A percentile compares a stretch with the other conserved stretches of the same genome.
phyloP scores from a whole-genome alignment of 495 filamentous ascomycete species.

The Margaritispora aquatica region DNA sequence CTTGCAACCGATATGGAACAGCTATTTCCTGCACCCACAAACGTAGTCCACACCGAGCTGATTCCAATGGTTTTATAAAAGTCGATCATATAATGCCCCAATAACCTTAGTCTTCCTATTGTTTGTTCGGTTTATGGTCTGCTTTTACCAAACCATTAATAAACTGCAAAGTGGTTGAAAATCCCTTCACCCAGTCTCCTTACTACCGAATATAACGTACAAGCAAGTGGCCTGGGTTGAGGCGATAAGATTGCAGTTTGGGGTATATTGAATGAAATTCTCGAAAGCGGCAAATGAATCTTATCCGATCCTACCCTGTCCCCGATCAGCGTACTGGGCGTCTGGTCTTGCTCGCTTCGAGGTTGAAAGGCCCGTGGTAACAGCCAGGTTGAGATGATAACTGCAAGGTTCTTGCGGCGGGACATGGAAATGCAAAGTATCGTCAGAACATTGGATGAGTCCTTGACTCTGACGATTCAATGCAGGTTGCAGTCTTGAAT shows the following conservation, averaged over 20 bases:
- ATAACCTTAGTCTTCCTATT: neutral
- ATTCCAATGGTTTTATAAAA: neutral
- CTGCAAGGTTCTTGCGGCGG: slow-evolving; percentile 13
- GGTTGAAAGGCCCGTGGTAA: slow-evolving; percentile 19
- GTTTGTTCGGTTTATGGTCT: neutral
- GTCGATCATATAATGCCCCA: neutral
- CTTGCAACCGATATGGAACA: slow-evolving; percentile 8
- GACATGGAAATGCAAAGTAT: slow-evolving; percentile 7
- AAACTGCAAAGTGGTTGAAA: no score
- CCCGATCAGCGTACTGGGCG: slow-evolving; percentile 22
- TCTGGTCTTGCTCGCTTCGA: slow-evolving; percentile 22
- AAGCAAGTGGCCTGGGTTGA: slow-evolving; percentile 3
- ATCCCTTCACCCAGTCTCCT: neutral
- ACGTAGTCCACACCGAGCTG: neutral
- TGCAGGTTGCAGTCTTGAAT: neutral
- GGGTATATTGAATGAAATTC: slow-evolving; percentile 21
- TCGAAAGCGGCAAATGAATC: slow-evolving; percentile 17
- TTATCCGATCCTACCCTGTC: slow-evolving; percentile 7
- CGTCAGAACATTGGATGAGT: slow-evolving; percentile 6
- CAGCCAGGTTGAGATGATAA: slow-evolving; percentile 23
- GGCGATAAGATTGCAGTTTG: slow-evolving; percentile 16
- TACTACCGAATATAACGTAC: neutral
- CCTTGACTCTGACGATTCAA: neutral
- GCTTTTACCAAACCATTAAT: no score
- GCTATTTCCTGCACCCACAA: neutral